Percentiles rank a stretch among this genome's conserved stretches.
phyloP scores from a whole-genome alignment of 345 rosid genomes.

The Eucalyptus albens region DNA sequence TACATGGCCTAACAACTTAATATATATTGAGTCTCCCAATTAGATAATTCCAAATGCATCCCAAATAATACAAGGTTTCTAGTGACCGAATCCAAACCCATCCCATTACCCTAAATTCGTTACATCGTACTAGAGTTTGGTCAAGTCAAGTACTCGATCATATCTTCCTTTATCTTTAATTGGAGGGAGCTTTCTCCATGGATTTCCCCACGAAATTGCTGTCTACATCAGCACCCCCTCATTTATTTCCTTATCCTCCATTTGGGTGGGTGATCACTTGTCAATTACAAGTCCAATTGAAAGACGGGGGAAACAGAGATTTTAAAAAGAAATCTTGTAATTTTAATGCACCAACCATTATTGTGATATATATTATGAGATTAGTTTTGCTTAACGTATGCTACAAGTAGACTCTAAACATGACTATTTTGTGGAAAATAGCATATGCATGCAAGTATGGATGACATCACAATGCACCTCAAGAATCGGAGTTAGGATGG shows the following conservation, averaged over 20 bases:
- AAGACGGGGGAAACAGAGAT: not conserved
- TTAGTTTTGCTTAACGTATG: not conserved
- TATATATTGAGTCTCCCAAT: not conserved
- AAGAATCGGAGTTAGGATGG: not conserved
- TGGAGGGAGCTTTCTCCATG: not conserved
- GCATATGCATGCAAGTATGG: not conserved
- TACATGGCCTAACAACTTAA: not conserved
- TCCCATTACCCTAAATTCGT: not conserved
- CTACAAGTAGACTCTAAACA: not conserved
- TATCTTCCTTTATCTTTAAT: not conserved
- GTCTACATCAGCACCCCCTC: not conserved
- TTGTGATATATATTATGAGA: rapidly evolving
- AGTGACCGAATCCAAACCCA: not conserved
- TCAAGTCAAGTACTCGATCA: not conserved
- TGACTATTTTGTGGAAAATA: not conserved
- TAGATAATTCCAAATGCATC: not conserved
- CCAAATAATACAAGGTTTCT: not conserved
- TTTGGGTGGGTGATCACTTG: not conserved
- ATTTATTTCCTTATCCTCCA: not conserved
- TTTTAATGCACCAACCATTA: not conserved
- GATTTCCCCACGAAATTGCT: not conserved
- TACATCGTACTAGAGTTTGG: not conserved
- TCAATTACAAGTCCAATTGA: not conserved
- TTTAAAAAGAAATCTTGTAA: not conserved
- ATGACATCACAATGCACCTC: not conserved